Percentiles rank a stretch among this genome's conserved stretches.
Conservation (phyloP, 2,329 filamentous ascomycete genomes). For the Stemphylium lycopersici region DNA sequence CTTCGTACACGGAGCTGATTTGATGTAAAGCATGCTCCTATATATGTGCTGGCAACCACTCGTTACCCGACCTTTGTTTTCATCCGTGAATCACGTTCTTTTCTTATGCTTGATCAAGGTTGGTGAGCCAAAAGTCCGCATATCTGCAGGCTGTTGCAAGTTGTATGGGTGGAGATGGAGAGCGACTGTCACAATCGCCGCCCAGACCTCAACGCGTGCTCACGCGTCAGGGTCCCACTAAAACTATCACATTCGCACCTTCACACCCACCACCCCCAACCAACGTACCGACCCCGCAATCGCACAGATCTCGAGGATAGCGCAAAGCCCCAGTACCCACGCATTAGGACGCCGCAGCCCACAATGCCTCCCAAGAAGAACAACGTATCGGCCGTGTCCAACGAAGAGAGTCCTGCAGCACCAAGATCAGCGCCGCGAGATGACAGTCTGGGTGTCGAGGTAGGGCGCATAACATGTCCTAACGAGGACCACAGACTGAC, state of each 20-base stretch:
- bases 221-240: constrained; percentile 36
- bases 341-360: background rate
- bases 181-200: constrained; percentile 8
- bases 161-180: background rate
- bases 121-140: background rate
- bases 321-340: too few species aligned
- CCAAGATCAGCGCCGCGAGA: constrained; percentile 39
- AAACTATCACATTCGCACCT: constrained; percentile 22
- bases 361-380: constrained; percentile 57
- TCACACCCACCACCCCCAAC: constrained; percentile 13
- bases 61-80: too few species aligned
- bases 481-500: background rate
- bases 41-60: too few species aligned
- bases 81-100: too few species aligned
- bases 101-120: too few species aligned
- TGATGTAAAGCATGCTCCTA: too few species aligned
- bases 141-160: background rate
- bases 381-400: constrained; percentile 50
- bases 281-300: constrained; percentile 9
- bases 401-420: constrained; percentile 42
- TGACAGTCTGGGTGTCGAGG: constrained; percentile 54
- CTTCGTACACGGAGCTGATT: too few species aligned
- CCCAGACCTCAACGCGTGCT: constrained; percentile 32
- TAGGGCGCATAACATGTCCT: constrained; percentile 25
- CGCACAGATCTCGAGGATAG: background rate